Evolutionary conservation across 495 filamentous ascomycete genomes (phyloP).

Genomic region (Penicillium goetzii): DNA sequence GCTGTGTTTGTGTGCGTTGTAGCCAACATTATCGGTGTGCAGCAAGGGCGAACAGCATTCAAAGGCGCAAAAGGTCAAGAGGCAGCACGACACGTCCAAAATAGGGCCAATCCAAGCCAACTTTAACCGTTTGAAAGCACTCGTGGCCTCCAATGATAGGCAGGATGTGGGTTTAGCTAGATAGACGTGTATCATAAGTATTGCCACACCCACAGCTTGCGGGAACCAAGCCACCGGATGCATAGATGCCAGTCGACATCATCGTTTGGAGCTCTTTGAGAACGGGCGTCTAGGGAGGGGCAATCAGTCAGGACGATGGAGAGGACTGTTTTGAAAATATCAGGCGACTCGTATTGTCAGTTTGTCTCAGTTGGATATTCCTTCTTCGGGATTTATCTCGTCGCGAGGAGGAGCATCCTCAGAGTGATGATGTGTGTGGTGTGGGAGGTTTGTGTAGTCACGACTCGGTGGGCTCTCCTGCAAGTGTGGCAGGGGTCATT

Average conservation of each 20-base stretch:
- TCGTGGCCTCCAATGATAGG: slow-evolving; percentile 17
- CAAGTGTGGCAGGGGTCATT: slow-evolving; percentile 5
- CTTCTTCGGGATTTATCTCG: neutral
- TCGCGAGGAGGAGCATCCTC: too few species aligned
- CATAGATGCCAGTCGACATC: slow-evolving; percentile 20
- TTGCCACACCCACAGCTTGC: slow-evolving; percentile 10
- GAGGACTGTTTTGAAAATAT: neutral
- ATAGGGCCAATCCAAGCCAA: slow-evolving; percentile 18
- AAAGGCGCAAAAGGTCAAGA: slow-evolving; percentile 1
- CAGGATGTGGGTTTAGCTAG: slow-evolving; percentile 13
- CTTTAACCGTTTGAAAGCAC: slow-evolving; percentile 27
- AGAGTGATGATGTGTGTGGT: slow-evolving; percentile 5
- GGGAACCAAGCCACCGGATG: slow-evolving; percentile 11
- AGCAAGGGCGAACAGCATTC: slow-evolving; percentile 15
- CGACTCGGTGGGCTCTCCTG: neutral
- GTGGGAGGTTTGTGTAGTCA: neutral
- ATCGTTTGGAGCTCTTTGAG: slow-evolving; percentile 1
- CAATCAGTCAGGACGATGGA: neutral
- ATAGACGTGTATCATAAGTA: neutral
- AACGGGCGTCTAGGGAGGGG: neutral
- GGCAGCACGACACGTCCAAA: slow-evolving; percentile 18
- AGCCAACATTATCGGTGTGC: neutral
- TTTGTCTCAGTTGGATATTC: neutral
- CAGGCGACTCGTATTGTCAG: neutral
- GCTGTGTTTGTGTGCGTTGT: neutral